Conservation (phyloP, 768 basidiomycete species). For the Pleurotus tuber-regium region DNA sequence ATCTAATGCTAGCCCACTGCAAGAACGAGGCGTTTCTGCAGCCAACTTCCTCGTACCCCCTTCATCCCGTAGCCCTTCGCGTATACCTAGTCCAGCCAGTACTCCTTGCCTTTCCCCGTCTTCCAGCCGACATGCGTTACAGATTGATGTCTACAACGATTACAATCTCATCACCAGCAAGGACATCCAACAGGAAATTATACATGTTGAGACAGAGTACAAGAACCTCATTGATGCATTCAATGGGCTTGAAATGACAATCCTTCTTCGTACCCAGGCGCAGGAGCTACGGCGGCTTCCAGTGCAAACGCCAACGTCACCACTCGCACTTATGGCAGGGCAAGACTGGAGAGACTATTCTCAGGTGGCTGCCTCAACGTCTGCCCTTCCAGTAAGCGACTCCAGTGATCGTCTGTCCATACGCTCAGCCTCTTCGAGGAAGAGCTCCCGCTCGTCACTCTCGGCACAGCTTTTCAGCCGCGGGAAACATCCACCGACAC, state of each 20-base stretch:
- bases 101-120: conserved; percentile 56
- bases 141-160: conserved; percentile 49
- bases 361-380: background rate
- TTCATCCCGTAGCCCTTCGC: conserved; percentile 12
- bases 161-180: conserved; percentile 56
- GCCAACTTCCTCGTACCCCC: background rate
- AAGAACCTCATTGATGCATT: conserved; percentile 75
- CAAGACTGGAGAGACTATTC: conserved; percentile 6
- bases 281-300: conserved; percentile 31
- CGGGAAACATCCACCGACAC: background rate
- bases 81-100: conserved; percentile 40
- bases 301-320: conserved; percentile 13
- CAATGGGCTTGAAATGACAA: conserved; percentile 72
- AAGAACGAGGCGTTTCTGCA: background rate
- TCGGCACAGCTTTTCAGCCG: background rate
- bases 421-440: conserved; percentile 25
- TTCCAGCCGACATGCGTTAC: conserved; percentile 33
- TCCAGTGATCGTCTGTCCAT: conserved; percentile 16
- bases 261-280: conserved; percentile 45
- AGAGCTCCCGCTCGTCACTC: conserved; percentile 18
- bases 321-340: background rate
- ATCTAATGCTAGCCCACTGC: background rate
- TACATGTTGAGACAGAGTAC: conserved; percentile 67
- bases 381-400: background rate
- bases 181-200: conserved; percentile 65